phyloP scores from a whole-genome alignment of 139 green algal species.

The Chlamydomonas eustigma region DNA sequence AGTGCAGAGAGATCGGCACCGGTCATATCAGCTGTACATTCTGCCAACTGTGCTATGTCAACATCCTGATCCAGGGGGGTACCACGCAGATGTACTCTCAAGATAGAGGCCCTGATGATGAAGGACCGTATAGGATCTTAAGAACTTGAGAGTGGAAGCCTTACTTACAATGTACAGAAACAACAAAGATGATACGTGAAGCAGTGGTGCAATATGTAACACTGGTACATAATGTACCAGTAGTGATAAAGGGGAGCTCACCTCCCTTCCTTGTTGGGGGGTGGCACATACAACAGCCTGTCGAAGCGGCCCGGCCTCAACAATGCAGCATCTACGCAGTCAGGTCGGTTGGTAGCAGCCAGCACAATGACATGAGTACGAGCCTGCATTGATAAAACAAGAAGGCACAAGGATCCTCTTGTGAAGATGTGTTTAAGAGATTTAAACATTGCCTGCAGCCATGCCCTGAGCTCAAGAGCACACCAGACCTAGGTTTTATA shows the following conservation, averaged over 20 bases:
- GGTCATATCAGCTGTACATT: slow-evolving; percentile 37
- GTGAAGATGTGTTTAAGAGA: too few species aligned
- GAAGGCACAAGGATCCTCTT: too few species aligned
- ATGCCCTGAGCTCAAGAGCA: too few species aligned
- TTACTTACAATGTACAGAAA: neutral
- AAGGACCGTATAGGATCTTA: neutral
- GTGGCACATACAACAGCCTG: slow-evolving; percentile 76
- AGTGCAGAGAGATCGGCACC: slow-evolving; percentile 64
- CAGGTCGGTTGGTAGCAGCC: slow-evolving; percentile 88
- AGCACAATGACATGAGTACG: slow-evolving; percentile 50
- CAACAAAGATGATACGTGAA: neutral
- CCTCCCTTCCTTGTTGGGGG: slow-evolving; percentile 53
- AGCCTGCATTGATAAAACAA: too few species aligned
- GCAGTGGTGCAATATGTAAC: neutral
- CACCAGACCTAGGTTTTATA: too few species aligned
- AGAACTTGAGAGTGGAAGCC: neutral
- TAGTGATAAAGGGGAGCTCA: slow-evolving; percentile 1
- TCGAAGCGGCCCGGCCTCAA: slow-evolving; percentile 90
- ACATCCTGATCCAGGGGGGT: slow-evolving; percentile 64
- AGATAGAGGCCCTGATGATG: slow-evolving; percentile 46
- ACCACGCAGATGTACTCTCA: slow-evolving; percentile 57
- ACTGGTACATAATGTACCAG: neutral
- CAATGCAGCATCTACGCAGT: slow-evolving; percentile 82
- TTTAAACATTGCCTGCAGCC: too few species aligned
- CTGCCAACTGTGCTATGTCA: slow-evolving; percentile 42